Conservation (phyloP, 768 basidiomycete genomes). For the Suillus paluster region DNA sequence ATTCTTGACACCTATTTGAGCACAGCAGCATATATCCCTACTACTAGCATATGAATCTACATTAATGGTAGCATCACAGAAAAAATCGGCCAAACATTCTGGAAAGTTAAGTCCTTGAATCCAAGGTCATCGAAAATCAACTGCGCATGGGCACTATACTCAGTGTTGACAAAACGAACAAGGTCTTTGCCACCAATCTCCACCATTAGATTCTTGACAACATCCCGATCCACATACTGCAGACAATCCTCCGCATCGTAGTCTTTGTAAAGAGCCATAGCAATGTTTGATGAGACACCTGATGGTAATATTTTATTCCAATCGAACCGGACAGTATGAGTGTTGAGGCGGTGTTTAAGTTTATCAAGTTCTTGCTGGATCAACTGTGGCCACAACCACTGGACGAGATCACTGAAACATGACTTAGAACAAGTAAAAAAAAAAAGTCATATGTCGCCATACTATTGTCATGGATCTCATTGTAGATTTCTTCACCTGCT, state of each 20-base stretch:
- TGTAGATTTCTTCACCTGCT: conserved; percentile 23
- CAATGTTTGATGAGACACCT: conserved; percentile 26
- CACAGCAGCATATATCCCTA: not conserved
- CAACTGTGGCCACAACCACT: conserved; percentile 36
- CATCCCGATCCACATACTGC: conserved; percentile 19
- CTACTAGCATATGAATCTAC: conserved; percentile 8
- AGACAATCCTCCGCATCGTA: conserved; percentile 25
- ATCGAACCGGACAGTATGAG: conserved; percentile 20
- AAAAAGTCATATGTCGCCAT: not conserved
- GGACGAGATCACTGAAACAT: conserved; percentile 27
- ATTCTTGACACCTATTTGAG: not conserved
- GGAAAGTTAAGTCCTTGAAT: conserved; percentile 14
- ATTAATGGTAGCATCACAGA: conserved; percentile 22
- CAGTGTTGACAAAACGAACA: conserved; percentile 21
- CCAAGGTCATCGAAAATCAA: conserved; percentile 16
- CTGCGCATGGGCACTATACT: conserved; percentile 21
- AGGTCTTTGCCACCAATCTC: conserved; percentile 26
- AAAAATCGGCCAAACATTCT: conserved; percentile 27
- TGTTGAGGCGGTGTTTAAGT: conserved; percentile 21
- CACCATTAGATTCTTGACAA: conserved; percentile 26
- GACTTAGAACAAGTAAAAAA: not conserved
- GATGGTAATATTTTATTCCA: conserved; percentile 23
- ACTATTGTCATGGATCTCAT: conserved; percentile 25
- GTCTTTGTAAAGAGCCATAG: conserved; percentile 17
- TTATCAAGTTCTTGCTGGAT: conserved; percentile 29